Base-by-base conservation (phyloP, 1,139 yeast genomes). In the Debaryomycetaceae sp. region DNA sequence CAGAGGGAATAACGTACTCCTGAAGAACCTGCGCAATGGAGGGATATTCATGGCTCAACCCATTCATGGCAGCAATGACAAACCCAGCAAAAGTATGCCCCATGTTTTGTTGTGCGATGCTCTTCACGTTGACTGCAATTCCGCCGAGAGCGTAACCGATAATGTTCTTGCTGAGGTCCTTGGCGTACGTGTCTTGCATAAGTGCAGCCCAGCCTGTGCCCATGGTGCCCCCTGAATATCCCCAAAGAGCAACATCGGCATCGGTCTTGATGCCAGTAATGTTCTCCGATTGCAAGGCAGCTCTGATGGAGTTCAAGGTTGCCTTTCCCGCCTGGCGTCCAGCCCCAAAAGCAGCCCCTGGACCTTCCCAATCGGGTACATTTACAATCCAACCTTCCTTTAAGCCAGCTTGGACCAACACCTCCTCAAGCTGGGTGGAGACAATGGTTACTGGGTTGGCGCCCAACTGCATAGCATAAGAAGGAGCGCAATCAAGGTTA, bases 141-240 rank as follows among this genome's bases (percentile, higher is more conserved):
- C 67, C 66, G 1, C 67, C 67, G 9, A 56, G 29, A 0, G 59
- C 56, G 12, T 49, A 53, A 4, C 65, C 66, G 23, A 49, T 39
- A 6, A 61, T 30, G 29, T 48, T 45, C 1, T 36, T 16, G 5
- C 25, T 27, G 24, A 61, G 46, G 4, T 61, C 64, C 2, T 61
- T 58, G 0, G 67, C 67, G 35, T 61, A 61, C 1, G 35, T 31
- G 3, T 61, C 61, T 32, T 54, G 62, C 20, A 56, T 36, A 3
- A 47, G 34, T 0, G 53, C 45, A 3, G 58, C 58, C 61, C 61
- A 56, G 2, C 50, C 48, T 4, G 56, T 30, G 45, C 65, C 58
- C 15, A 57, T 40, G 2, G 63, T 44, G 2, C 65, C 65, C 7
- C 66, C 65, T 4, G 64, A 56, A 37, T 59, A 61, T 0, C 68